phyloP scores from a whole-genome alignment of 2,329 filamentous ascomycete genomes.

The Parascedosporium putredinis region DNA sequence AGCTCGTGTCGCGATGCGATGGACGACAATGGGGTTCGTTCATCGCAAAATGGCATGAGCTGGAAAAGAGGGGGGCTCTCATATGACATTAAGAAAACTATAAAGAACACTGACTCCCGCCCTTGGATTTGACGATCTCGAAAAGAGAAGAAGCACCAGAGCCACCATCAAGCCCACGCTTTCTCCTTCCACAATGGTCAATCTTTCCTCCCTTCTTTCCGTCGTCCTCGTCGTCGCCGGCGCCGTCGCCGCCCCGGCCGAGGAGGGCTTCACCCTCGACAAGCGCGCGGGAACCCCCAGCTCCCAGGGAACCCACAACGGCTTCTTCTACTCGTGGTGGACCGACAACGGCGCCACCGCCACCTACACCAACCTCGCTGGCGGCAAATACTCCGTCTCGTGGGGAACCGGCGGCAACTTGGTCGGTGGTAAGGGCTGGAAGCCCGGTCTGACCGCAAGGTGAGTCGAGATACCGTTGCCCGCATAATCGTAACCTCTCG shows the following conservation, averaged over 20 bases:
- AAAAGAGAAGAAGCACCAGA: too few species aligned
- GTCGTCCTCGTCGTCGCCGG: neutral
- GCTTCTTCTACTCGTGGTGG: conserved; percentile 39
- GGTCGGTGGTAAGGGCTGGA: conserved; percentile 49
- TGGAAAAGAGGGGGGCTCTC: too few species aligned
- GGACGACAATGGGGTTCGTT: too few species aligned
- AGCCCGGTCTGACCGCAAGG: conserved; percentile 35
- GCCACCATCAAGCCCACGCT: too few species aligned
- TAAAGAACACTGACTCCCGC: too few species aligned
- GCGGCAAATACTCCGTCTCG: conserved; percentile 30
- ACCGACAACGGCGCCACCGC: conserved; percentile 31
- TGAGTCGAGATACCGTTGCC: too few species aligned
- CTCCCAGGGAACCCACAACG: conserved; percentile 23
- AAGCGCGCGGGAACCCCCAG: conserved; percentile 21
- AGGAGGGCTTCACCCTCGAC: neutral
- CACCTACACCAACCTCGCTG: conserved; percentile 32
- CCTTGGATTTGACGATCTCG: too few species aligned
- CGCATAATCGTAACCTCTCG: too few species aligned
- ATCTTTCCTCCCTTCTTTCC: neutral
- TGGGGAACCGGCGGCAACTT: conserved; percentile 41
- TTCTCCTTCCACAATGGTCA: neutral
- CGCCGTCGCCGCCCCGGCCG: neutral
- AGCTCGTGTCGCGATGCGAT: too few species aligned
- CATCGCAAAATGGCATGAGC: too few species aligned
- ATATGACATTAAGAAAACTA: too few species aligned